Conservation (phyloP, 2,329 filamentous ascomycete species). For the Neopestalotiopsis sp. region DNA sequence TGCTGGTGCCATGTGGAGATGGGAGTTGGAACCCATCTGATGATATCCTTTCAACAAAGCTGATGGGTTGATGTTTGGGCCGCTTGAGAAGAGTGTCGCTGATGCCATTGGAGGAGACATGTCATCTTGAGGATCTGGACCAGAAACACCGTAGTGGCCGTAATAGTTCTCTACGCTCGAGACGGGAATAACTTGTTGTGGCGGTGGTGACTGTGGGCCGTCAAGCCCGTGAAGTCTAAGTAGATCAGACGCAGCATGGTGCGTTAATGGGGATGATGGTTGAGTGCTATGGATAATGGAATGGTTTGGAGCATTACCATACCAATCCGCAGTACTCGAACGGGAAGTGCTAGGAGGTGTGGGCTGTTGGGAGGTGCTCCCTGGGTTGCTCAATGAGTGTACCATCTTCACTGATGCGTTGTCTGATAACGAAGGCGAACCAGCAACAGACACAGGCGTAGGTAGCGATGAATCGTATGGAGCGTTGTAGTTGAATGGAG, state of each 20-base stretch:
- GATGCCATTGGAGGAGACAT: conserved; percentile 34
- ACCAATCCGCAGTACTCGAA: conserved; percentile 45
- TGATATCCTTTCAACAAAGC: conserved; percentile 25
- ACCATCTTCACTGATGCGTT: conserved; percentile 42
- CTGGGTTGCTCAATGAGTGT: conserved; percentile 43
- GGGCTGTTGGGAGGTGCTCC: conserved; percentile 48
- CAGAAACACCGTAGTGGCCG: conserved; percentile 42
- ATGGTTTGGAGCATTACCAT: conserved; percentile 36
- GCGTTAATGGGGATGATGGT: conserved; percentile 50
- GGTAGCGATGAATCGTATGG: conserved; percentile 50
- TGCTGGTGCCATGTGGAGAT: conserved; percentile 28
- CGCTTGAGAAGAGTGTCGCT: conserved; percentile 25
- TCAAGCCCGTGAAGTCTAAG: conserved; percentile 45
- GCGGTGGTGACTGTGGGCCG: conserved; percentile 35
- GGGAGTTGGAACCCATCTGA: conserved; percentile 18
- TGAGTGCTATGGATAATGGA: conserved; percentile 48
- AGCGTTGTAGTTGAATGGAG: conserved; percentile 43
- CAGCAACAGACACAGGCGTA: conserved; percentile 56
- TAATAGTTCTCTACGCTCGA: conserved; percentile 36
- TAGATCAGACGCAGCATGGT: conserved; percentile 42
- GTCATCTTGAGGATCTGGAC: conserved; percentile 32
- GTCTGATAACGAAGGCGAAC: conserved; percentile 53
- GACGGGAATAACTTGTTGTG: conserved; percentile 38
- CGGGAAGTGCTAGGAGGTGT: conserved; percentile 53
- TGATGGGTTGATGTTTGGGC: conserved; percentile 28